phyloP scores from a whole-genome alignment of 371 early-diverging fungal species.

The Apophysomyces ossiformis region DNA sequence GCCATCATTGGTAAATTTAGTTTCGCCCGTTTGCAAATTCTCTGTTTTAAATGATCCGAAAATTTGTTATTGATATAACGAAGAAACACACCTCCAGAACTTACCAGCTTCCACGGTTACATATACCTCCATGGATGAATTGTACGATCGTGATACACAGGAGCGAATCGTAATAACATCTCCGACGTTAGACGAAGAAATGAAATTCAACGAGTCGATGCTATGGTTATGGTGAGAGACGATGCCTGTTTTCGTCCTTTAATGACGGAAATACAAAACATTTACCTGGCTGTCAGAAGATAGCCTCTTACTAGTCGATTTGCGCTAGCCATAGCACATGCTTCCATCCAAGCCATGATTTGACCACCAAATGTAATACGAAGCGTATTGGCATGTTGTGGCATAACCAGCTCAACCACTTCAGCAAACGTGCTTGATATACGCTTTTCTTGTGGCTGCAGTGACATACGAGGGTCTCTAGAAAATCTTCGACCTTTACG shows the following conservation, averaged over 20 bases:
- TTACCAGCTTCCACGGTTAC: slow-evolving; percentile 62
- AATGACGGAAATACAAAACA: not conserved
- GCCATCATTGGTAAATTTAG: slow-evolving; percentile 64
- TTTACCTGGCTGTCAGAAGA: slow-evolving; percentile 66
- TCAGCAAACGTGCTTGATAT: slow-evolving; percentile 68
- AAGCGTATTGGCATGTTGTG: slow-evolving; percentile 76
- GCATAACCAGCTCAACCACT: slow-evolving; percentile 71
- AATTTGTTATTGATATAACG: not conserved
- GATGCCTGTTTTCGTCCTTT: not conserved
- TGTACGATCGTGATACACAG: slow-evolving; percentile 59
- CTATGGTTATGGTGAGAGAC: slow-evolving; percentile 19
- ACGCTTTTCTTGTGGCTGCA: slow-evolving; percentile 35
- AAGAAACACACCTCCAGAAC: slow-evolving; percentile 19
- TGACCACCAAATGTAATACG: slow-evolving; percentile 83
- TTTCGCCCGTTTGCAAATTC: slow-evolving; percentile 60
- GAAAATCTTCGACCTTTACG: slow-evolving; percentile 38
- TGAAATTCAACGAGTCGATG: slow-evolving; percentile 60
- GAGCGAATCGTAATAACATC: slow-evolving; percentile 66
- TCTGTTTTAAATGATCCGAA: slow-evolving; percentile 27
- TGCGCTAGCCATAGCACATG: slow-evolving; percentile 69
- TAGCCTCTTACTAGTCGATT: slow-evolving; percentile 60
- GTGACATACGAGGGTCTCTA: slow-evolving; percentile 39
- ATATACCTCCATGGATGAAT: slow-evolving; percentile 67
- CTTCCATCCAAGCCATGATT: slow-evolving; percentile 82
- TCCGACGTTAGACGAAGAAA: slow-evolving; percentile 58